These are phyloP conservation scores for Cetraspora pellucida DNA, from an alignment of 192 early-diverging fungal species.

Conservation along the genomic window DNA sequence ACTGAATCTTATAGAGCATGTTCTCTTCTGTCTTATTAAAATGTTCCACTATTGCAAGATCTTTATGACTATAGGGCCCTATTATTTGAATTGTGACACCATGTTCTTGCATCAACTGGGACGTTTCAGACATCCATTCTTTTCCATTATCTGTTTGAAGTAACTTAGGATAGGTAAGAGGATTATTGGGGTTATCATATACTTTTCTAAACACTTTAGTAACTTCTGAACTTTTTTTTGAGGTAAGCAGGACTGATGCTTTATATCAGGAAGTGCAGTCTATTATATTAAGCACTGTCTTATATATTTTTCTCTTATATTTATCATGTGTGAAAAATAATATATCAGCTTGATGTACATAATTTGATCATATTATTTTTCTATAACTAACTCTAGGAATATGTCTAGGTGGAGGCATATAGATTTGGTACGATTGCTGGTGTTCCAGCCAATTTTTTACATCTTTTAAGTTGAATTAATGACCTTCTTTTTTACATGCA, in stretches of 20 bases:
- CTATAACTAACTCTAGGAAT: constrained; percentile 4
- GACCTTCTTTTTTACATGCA: background rate
- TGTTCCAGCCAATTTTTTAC: background rate
- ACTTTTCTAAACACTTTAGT: too few species aligned
- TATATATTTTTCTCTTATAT: background rate
- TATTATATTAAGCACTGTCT: background rate
- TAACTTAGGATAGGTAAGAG: too few species aligned
- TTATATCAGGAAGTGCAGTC: background rate
- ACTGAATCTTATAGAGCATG: constrained; percentile 13
- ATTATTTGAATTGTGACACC: constrained; percentile 24
- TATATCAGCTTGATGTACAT: background rate
- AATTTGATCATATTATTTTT: background rate
- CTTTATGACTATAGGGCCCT: constrained; percentile 12
- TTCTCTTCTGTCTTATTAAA: background rate
- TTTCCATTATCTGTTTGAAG: too few species aligned
- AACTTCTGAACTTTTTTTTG: too few species aligned
- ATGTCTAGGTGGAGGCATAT: background rate
- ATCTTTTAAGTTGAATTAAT: background rate
- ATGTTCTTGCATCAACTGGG: too few species aligned
- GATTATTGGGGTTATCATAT: too few species aligned
- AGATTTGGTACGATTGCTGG: constrained; percentile 7
- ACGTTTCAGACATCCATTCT: too few species aligned
- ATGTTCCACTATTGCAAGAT: background rate
- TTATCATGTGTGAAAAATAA: background rate
- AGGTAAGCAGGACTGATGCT: too few species aligned